Evolutionary conservation across 2,329 filamentous ascomycete species (phyloP).

Genomic region (Xylariaceae sp.): DNA sequence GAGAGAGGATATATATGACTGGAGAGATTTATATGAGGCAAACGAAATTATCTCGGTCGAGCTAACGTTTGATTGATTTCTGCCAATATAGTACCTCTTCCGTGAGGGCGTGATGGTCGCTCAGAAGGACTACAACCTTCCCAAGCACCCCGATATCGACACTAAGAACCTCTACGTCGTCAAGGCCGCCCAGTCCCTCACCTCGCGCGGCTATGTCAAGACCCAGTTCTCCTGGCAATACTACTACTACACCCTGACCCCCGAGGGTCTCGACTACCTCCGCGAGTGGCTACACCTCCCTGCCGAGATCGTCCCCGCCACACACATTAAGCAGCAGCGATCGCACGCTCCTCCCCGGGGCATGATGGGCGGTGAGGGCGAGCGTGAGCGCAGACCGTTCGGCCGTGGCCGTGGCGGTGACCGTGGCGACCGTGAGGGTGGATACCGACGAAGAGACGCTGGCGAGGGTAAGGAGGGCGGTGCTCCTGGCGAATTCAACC

Average conservation of each 20-base stretch:
- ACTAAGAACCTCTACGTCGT: slow-evolving; percentile 99
- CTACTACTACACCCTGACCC: slow-evolving; percentile 99
- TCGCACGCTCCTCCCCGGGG: slow-evolving; percentile 96
- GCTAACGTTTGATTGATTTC: slow-evolving; percentile 26
- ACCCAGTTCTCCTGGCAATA: slow-evolving; percentile 99
- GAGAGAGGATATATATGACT: too few relatives aligned
- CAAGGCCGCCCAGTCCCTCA: slow-evolving; percentile 98
- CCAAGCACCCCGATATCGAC: slow-evolving; percentile 97
- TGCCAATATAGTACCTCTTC: slow-evolving; percentile 88
- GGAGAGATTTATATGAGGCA: too few relatives aligned
- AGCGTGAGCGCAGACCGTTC: slow-evolving; percentile 76
- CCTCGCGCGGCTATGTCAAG: slow-evolving; percentile 97
- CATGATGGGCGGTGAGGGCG: slow-evolving; percentile 89
- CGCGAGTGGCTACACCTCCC: slow-evolving; percentile 99
- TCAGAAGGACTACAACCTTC: slow-evolving; percentile 98
- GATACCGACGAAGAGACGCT: slow-evolving; percentile 86
- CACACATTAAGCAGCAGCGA: slow-evolving; percentile 99
- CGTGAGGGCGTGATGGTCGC: slow-evolving; percentile 89
- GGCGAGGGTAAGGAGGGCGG: slow-evolving; percentile 85
- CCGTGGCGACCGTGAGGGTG: slow-evolving; percentile 77
- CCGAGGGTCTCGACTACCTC: slow-evolving; percentile 99
- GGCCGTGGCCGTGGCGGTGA: slow-evolving; percentile 69
- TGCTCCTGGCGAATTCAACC: slow-evolving; percentile 87
- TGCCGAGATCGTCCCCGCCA: slow-evolving; percentile 98
- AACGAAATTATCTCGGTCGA: slow-evolving; percentile 4